A percentile compares a stretch with the other conserved stretches of the same genome.
These are phyloP conservation scores for Phytophthora cactorum DNA, from an alignment of 352 stramenopile genomes.

Conservation along the genomic window DNA sequence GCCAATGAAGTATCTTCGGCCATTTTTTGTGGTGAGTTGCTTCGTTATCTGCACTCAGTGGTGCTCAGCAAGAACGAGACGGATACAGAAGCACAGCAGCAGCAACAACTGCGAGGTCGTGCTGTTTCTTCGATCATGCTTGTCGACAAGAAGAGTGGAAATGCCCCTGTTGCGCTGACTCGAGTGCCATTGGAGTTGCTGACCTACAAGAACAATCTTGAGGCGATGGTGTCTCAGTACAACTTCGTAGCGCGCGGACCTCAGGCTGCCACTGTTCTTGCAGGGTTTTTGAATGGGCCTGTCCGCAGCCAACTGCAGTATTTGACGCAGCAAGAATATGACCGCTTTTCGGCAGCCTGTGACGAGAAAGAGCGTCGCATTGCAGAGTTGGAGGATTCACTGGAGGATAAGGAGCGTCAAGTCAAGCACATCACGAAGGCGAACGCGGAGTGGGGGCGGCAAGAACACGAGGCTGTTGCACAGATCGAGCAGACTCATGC, in stretches of 20 bases:
- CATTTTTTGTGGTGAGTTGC: conserved; percentile 70
- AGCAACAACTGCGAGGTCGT: conserved; percentile 48
- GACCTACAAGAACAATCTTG: conserved; percentile 82
- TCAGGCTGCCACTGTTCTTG: conserved; percentile 51
- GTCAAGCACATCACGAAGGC: conserved; percentile 53
- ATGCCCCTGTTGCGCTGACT: conserved; percentile 31
- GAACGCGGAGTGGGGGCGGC: conserved; percentile 53
- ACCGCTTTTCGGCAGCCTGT: conserved; percentile 60
- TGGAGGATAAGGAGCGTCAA: conserved; percentile 55
- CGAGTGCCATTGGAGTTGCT: conserved; percentile 68
- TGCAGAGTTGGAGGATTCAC: conserved; percentile 52
- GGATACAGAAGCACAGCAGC: conserved; percentile 60
- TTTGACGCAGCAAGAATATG: conserved; percentile 63
- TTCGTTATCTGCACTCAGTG: conserved; percentile 74
- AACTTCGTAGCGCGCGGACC: conserved; percentile 73
- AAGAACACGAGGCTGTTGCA: conserved; percentile 57
- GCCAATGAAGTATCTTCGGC: conserved; percentile 70
- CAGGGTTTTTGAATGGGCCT: conserved; percentile 63
- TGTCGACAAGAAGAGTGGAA: conserved; percentile 41
- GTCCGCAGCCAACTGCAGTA: conserved; percentile 55
- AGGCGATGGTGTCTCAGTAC: conserved; percentile 82
- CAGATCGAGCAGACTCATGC: conserved; percentile 54
- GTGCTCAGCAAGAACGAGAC: conserved; percentile 72
- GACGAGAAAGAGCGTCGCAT: conserved; percentile 58
- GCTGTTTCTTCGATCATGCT: conserved; percentile 64